Evolutionary conservation across 148 eudicot species (phyloP).

Genomic region (Chenopodium album): DNA sequence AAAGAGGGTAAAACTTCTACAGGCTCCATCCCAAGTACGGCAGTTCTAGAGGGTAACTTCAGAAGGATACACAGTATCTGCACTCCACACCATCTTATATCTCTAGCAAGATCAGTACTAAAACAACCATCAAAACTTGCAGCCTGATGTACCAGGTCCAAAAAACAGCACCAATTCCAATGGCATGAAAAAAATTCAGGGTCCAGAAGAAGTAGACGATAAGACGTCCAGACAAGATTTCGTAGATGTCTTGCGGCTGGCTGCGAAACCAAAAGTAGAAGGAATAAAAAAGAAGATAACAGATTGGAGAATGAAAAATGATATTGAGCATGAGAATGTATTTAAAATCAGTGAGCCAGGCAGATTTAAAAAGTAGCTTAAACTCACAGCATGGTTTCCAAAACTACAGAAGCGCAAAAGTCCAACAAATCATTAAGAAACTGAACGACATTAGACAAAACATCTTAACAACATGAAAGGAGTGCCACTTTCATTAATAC

Average conservation of each 20-base stretch:
- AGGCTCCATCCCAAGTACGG: slow-evolving; percentile 46
- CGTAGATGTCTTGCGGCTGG: slow-evolving; percentile 49
- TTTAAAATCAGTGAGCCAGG: neutral
- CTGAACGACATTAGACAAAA: neutral
- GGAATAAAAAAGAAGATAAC: neutral
- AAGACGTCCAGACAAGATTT: slow-evolving; percentile 57
- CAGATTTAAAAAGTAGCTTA: neutral
- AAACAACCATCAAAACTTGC: slow-evolving; percentile 31
- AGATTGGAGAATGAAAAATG: neutral
- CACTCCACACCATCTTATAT: slow-evolving; percentile 72
- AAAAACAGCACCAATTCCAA: slow-evolving; percentile 89
- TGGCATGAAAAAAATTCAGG: slow-evolving; percentile 54
- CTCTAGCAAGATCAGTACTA: slow-evolving; percentile 35
- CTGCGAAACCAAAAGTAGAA: slow-evolving; percentile 10
- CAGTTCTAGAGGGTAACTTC: slow-evolving; percentile 52
- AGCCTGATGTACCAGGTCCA: slow-evolving; percentile 52
- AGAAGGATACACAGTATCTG: slow-evolving; percentile 63
- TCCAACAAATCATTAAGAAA: neutral
- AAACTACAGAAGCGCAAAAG: neutral
- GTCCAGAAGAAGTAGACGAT: slow-evolving; percentile 61
- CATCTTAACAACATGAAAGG: neutral
- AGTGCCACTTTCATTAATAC: neutral
- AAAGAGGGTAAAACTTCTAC: slow-evolving; percentile 60
- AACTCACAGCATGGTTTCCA: neutral
- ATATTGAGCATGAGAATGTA: neutral